These are phyloP conservation scores for Pisolithus albus DNA, from an alignment of 768 basidiomycete genomes.

Conservation along the genomic window DNA sequence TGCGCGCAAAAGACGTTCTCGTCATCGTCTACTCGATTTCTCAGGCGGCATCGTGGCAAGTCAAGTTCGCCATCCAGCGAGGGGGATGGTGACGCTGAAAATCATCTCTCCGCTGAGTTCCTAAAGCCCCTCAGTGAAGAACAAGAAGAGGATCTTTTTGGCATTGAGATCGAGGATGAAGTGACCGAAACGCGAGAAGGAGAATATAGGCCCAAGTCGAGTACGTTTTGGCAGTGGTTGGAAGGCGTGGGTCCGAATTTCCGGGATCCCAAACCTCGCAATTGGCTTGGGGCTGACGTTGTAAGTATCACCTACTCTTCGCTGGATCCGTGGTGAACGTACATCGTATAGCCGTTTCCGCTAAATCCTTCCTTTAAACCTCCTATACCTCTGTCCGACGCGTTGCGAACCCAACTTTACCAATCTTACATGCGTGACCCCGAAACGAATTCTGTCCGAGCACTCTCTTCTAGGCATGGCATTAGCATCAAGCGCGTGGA, in stretches of 20 bases:
- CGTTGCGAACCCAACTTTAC: constrained; percentile 51
- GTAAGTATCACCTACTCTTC: constrained; percentile 36
- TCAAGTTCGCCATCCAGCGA: background rate
- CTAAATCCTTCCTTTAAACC: constrained; percentile 81
- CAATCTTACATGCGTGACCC: constrained; percentile 55
- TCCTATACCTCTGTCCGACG: constrained; percentile 66
- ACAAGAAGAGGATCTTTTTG: constrained; percentile 12
- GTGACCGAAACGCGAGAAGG: constrained; percentile 3
- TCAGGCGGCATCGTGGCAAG: constrained; percentile 7
- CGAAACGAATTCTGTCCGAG: constrained; percentile 45
- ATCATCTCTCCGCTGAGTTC: background rate
- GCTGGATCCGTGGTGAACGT: constrained; percentile 1
- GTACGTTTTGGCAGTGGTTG: constrained; percentile 6
- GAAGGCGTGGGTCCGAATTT: constrained; percentile 16
- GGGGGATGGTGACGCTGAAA: background rate
- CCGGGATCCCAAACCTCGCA: constrained; percentile 35
- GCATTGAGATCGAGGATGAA: constrained; percentile 5
- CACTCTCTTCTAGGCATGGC: constrained; percentile 54
- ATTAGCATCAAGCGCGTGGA: constrained; percentile 74
- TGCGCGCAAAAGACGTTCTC: constrained; percentile 16
- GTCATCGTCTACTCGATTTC: constrained; percentile 9
- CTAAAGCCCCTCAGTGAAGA: constrained; percentile 5
- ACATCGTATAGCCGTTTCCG: constrained; percentile 63
- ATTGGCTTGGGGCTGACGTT: constrained; percentile 57
- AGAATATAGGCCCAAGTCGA: constrained; percentile 6